A percentile compares a stretch with the other conserved stretches of the same genome.
Conservation (phyloP, 2,329 filamentous ascomycete species). For the Cladobotryum mycophilum region DNA sequence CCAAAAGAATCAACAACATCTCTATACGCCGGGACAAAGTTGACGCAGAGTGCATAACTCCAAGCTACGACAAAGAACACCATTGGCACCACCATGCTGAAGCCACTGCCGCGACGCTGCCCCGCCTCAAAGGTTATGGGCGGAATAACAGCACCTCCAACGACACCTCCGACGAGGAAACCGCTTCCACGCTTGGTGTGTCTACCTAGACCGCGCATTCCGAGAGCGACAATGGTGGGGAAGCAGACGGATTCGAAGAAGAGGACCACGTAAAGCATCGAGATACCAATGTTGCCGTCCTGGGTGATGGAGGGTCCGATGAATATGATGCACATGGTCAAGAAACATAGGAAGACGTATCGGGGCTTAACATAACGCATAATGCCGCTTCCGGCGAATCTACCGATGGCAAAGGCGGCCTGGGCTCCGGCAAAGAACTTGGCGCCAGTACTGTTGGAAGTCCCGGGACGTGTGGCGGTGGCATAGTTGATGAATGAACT, state of each 20-base stretch:
- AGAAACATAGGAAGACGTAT: constrained; percentile 60
- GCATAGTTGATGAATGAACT: constrained; percentile 69
- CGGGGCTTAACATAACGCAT: constrained; percentile 65
- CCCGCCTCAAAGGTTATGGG: constrained; percentile 64
- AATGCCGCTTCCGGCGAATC: constrained; percentile 59
- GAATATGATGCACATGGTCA: constrained; percentile 61
- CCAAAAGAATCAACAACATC: constrained; percentile 55
- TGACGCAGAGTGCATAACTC: constrained; percentile 54
- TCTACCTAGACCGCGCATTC: constrained; percentile 67
- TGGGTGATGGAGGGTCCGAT: constrained; percentile 42
- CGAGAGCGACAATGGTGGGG: constrained; percentile 72
- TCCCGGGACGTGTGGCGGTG: constrained; percentile 51
- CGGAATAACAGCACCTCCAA: constrained; percentile 67
- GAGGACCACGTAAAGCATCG: constrained; percentile 62
- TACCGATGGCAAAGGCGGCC: constrained; percentile 64
- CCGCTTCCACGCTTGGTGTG: constrained; percentile 73
- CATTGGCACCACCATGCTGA: constrained; percentile 62
- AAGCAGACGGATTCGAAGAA: constrained; percentile 80
- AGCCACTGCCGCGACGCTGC: constrained; percentile 53
- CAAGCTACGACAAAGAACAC: constrained; percentile 51
- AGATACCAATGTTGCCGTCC: constrained; percentile 41
- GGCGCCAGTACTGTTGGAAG: constrained; percentile 46
- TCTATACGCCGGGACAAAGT: constrained; percentile 60
- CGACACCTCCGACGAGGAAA: constrained; percentile 61
- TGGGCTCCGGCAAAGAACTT: constrained; percentile 70